Evolutionary conservation across 2,329 filamentous ascomycete species (phyloP), one percentile per base, ranked within the genome.

Genomic region (Stenocarpella maydis): DNA sequence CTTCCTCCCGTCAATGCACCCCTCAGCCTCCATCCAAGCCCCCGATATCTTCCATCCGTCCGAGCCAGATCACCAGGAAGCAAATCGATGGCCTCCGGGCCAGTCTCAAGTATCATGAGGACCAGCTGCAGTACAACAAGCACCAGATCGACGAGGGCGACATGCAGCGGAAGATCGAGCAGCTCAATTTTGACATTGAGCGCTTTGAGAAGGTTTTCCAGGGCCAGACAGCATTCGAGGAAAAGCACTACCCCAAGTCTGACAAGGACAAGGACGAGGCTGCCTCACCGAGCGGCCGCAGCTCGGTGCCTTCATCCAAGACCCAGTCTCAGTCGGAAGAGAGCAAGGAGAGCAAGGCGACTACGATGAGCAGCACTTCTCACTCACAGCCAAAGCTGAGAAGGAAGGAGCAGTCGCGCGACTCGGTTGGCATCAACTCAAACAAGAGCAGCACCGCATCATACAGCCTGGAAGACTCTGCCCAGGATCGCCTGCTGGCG

Each of bases 61-160:
- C 84, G 4, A 90, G 87, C 73, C 85, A 88, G n/a, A 88, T 90
- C 73, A 89, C 86, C 9, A 86, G 81, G 75, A 87, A 85, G 72
- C 87, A 90, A 73, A 83, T 90, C 61, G 82, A 84, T 26, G 78
- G 80, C 50, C 82, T 90, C 66, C 83, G 82, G 49, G 74, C 76
- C n/a, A 83, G 83, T n/a, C 80, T 90, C 70, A 87, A 84, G 74
- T 85, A 85, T 69, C 81, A 86, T 49, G 84, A 89, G 71, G 85
- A 87, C 70, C 88, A 91, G 72, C 77, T 90, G 53, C 83, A 84
- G 65, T 89, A 87, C 80, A 90, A 90, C 75, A 85, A 83, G 72
- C 87, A 90, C 71, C 88, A 90, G 73, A 88, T 90, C 71, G 88
- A 90, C 69, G 86, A 87, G 72, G 82, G 81, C 71, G 78, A 81